Base-by-base conservation (phyloP, 73 alveolate genomes). In the Paramecium octaurelia region DNA sequence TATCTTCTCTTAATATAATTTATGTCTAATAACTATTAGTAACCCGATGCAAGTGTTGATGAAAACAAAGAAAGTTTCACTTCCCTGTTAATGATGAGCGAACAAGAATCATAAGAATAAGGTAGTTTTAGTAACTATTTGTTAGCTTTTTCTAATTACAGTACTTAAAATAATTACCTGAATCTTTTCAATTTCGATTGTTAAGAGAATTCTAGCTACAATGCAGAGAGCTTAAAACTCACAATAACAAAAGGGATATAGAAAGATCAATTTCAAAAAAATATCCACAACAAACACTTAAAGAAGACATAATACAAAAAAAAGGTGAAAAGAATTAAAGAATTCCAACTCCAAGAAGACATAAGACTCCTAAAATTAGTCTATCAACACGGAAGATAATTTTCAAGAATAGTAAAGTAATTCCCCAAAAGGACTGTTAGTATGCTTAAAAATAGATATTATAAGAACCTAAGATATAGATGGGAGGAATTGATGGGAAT, bases 401-500 rank as follows among this genome's bases (percentile, higher is more conserved):
- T 75, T 75, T 38, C 38, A 0, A 34, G 29, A 42, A 75, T 75
- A 35, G 38, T 42, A 42, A 75, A 75, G 12, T 20, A 29, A 35
- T 75, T 75, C 68, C 88, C 88, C 8, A 42, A 38, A 35, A 75
- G 60, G 16, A 75, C 88, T 11, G 31, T 35, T 23, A 75, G 68
- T 75, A 75, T 75, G 88, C 58, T 75, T 12, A 75, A 75, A 38
- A 75, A 75, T 42, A 35, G 88, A 75, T 75, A 75, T 42, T 75
- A 75, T 14, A 75, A 75, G 46, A 38, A 29, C 21, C 16, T 75
- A 16, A 34, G 88, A 38, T 75, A 38, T 36, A 35, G 46, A 38
- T 75, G 88, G 88, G 88, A 75, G n/a, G 46, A 54, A 54, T 18
- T 54, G 21, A 1, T 54, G 69, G 69, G 69, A 54, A 54, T 54